phyloP scores from a whole-genome alignment of 495 filamentous ascomycete genomes.

The Bacidia gigantensis region DNA sequence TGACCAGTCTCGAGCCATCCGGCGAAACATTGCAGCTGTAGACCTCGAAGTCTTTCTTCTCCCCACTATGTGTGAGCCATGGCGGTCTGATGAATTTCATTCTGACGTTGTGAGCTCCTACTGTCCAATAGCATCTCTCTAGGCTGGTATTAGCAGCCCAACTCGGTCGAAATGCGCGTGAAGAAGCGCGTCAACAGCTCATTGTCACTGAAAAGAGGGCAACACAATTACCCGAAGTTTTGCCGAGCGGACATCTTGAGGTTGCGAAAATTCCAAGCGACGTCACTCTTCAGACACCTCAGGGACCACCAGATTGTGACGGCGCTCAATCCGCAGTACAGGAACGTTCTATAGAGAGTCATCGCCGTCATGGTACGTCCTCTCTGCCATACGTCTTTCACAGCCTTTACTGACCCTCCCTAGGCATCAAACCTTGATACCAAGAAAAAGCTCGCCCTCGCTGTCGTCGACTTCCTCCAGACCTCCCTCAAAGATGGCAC shows the following conservation, averaged over 20 bases:
- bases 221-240: not conserved
- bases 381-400: not conserved
- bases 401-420: not conserved
- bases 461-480: conserved; percentile 88
- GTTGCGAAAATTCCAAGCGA: too few relatives aligned
- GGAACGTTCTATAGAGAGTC: not conserved
- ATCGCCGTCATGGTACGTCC: not conserved
- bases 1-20: conserved; percentile 80
- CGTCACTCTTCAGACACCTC: too few relatives aligned
- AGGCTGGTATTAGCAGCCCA: not conserved
- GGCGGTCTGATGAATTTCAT: conserved; percentile 90
- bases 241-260: not conserved
- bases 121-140: not conserved
- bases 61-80: conserved; percentile 84
- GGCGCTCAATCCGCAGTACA: too few relatives aligned
- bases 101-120: conserved; percentile 7
- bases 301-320: too few relatives aligned
- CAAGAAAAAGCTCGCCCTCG: conserved; percentile 92
- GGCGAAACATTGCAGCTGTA: conserved; percentile 96
- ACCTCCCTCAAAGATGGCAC: conserved; percentile 80
- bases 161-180: not conserved
- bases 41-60: conserved; percentile 93
- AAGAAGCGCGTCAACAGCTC: not conserved
- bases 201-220: not conserved
- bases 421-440: conserved; percentile 43